These are phyloP conservation scores for Ascochyta lentis DNA, from an alignment of 2,329 filamentous ascomycete genomes.

Conservation along the genomic window DNA sequence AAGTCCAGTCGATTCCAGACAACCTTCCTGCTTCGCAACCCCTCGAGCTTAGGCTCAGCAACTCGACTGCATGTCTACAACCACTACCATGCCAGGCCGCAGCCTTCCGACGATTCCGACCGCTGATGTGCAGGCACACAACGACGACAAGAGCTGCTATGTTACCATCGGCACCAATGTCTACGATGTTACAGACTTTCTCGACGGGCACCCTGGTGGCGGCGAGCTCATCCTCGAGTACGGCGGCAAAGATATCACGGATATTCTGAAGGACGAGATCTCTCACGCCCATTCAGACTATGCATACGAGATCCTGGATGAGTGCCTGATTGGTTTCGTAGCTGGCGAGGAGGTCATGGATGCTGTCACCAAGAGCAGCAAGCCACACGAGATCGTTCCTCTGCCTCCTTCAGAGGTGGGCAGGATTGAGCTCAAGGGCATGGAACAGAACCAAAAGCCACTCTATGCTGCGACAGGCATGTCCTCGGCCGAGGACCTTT, in stretches of 20 bases:
- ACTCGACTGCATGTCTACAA: slow-evolving; percentile 25
- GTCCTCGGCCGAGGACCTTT: slow-evolving; percentile 86
- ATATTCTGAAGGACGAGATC: slow-evolving; percentile 80
- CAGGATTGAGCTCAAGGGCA: slow-evolving; percentile 58
- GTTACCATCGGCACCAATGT: slow-evolving; percentile 89
- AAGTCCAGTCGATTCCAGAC: background rate
- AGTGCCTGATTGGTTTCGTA: slow-evolving; percentile 83
- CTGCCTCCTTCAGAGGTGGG: slow-evolving; percentile 59
- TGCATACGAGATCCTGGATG: slow-evolving; percentile 94
- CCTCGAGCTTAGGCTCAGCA: background rate
- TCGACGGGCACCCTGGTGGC: slow-evolving; percentile 90
- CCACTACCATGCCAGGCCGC: slow-evolving; percentile 75
- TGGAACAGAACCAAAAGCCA: slow-evolving; percentile 51
- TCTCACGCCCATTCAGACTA: slow-evolving; percentile 89
- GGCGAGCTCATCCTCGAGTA: slow-evolving; percentile 88
- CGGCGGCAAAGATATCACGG: slow-evolving; percentile 82
- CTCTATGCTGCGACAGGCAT: slow-evolving; percentile 77
- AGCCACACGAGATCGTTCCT: slow-evolving; percentile 60
- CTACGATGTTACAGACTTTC: slow-evolving; percentile 92
- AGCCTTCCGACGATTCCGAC: slow-evolving; percentile 83
- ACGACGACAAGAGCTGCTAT: slow-evolving; percentile 83
- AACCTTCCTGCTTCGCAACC: background rate
- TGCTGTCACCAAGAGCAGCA: slow-evolving; percentile 55
- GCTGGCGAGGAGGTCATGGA: slow-evolving; percentile 64
- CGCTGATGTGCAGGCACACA: slow-evolving; percentile 82